Evolutionary conservation across 257 asterid species (phyloP).

Genomic region (Agastache rugosa): DNA sequence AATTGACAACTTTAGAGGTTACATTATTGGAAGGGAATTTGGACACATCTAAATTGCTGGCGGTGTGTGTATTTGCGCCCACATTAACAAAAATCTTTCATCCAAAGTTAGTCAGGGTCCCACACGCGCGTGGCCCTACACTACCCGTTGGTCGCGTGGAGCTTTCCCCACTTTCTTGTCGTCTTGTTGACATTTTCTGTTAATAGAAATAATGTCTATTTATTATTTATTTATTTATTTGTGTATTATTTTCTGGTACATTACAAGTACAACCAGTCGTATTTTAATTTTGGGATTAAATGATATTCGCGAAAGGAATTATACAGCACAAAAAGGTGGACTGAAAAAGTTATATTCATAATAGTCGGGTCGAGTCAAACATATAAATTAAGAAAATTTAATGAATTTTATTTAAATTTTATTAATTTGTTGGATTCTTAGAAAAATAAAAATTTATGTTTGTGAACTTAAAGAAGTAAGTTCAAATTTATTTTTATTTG

Average conservation of each 20-base stretch:
- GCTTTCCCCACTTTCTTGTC: conserved; percentile 22
- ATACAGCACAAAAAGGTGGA: not conserved
- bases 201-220: not conserved
- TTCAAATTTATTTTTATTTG: not conserved
- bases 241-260: conserved; percentile 28
- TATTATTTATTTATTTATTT: not conserved
- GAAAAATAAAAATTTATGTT: not conserved
- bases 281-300: conserved; percentile 8
- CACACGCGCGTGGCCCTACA: conserved; percentile 37
- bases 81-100: conserved; percentile 21
- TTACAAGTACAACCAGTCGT: conserved; percentile 31
- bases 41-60: conserved; percentile 27
- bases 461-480: not conserved
- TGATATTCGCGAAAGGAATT: not conserved
- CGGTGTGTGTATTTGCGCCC: conserved; percentile 22
- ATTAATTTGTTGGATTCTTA: not conserved
- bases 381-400: not conserved
- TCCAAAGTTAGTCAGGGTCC: conserved; percentile 26
- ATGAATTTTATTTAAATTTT: not conserved
- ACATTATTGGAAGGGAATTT: conserved; percentile 22
- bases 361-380: not conserved
- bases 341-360: not conserved
- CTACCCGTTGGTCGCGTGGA: not conserved
- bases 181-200: conserved; percentile 7
- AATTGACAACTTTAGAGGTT: conserved; percentile 22